Evolutionary conservation across 2,329 filamentous ascomycete genomes (phyloP).

Genomic region (Metarhizium brunneum): DNA sequence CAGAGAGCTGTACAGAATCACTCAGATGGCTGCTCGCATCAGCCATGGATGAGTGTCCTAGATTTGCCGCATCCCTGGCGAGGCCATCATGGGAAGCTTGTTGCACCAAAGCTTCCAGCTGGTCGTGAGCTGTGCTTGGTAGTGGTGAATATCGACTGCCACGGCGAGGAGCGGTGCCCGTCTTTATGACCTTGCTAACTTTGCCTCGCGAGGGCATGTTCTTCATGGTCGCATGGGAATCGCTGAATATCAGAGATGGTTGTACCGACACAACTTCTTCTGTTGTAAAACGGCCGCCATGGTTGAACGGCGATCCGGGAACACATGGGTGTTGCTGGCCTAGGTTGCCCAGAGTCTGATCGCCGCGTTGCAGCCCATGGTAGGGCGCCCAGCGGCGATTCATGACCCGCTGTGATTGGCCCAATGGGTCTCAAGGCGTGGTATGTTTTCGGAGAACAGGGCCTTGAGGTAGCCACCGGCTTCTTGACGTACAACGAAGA

Average conservation of each 20-base stretch:
- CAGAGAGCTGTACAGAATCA: constrained; percentile 6
- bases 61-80: constrained; percentile 1
- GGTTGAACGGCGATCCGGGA: neutral
- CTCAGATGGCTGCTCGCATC: constrained; percentile 4
- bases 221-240: neutral
- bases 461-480: neutral
- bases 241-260: neutral
- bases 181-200: constrained; percentile 35
- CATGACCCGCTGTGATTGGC: constrained; percentile 2
- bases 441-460: neutral
- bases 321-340: constrained; percentile 15
- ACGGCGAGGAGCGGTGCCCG: constrained; percentile 12
- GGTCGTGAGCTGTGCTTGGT: constrained; percentile 16
- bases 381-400: neutral
- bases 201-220: constrained; percentile 24
- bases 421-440: neutral
- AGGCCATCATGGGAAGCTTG: constrained; percentile 3
- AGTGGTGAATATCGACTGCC: constrained; percentile 18
- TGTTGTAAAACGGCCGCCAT: neutral
- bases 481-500: neutral
- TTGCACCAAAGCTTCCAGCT: constrained; percentile 20
- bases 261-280: constrained; percentile 1
- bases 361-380: constrained; percentile 3
- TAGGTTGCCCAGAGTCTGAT: neutral
- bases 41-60: neutral